Base-by-base conservation (phyloP, 78 protist genomes). In the Planoprotostelium fungivorum region DNA sequence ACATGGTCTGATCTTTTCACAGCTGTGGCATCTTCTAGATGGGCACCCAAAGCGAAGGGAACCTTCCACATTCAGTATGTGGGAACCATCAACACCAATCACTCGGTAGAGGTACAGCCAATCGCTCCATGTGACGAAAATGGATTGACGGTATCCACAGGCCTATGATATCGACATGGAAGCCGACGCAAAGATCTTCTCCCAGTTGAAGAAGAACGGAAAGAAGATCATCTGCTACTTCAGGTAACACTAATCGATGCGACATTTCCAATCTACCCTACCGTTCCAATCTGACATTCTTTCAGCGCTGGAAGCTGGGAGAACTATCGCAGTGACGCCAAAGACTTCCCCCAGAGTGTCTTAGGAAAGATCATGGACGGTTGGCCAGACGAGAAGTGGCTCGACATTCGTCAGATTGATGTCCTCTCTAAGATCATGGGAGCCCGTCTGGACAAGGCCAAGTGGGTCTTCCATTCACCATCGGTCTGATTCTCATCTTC, bases 301-400 rank as follows among this genome's bases (percentile, higher is more conserved):
- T 85, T 85, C 37, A 85, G 87, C 37, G 87, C 87, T 25, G 87
- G 87, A 85, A 37, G 63, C 16, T 85, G 16, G 5, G 87, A 85
- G 37, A 85, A 16, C 87, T 85, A 36, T 16, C 36, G 87, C 16
- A 16, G 35, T 85, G 87, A 85, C 16, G 87, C 87, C 5, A 36
- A 36, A 85, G 37, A 36, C 16, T 85, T 85, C 16, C 87, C 87
- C 16, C n/a, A 5, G n/a, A 85, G 16, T 25, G 87, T 85, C 87
- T 16, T 85, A 23, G 87, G 87, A 85, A 85, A 36, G 36, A 16
- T 36, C 16, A 37, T 85, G 37, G 37, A 36, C 37, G 87, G 87
- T 25, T 85, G 87, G 87, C 87, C 87, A 25, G 87, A 36, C 16
- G 87, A 85, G 37, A 85, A 85, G 16, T 85, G 87, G 87, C 16